phyloP scores from a whole-genome alignment of 805 yeast species.

The Yamadazyma laniorum region DNA sequence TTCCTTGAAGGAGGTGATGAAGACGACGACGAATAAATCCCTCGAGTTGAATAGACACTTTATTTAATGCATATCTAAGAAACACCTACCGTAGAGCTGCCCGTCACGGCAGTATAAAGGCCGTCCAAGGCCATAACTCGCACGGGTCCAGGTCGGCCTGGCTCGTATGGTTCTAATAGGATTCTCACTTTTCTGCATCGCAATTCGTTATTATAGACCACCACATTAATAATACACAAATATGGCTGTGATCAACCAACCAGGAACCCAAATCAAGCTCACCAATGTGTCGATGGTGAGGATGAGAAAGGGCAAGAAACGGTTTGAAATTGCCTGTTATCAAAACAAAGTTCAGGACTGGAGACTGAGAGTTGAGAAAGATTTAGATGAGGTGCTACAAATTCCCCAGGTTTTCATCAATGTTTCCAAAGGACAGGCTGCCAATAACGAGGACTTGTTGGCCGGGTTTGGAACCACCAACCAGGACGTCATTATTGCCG shows the following conservation, averaged over 20 bases:
- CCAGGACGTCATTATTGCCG: constrained; percentile 69
- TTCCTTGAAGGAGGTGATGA: constrained; percentile 56
- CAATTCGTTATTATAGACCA: too few relatives aligned
- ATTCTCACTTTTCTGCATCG: too few relatives aligned
- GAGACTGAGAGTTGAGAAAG: constrained; percentile 84
- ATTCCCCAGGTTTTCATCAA: constrained; percentile 92
- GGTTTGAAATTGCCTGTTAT: constrained; percentile 95
- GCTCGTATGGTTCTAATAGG: not conserved
- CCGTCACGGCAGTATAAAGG: too few relatives aligned
- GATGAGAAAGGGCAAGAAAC: constrained; percentile 84
- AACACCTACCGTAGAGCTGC: not conserved
- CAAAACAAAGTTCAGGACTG: constrained; percentile 97
- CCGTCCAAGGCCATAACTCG: too few relatives aligned
- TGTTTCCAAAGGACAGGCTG: constrained; percentile 92
- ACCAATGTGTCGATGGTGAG: constrained; percentile 94
- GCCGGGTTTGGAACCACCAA: constrained; percentile 75
- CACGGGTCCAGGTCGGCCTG: not conserved
- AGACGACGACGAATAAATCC: constrained; percentile 43
- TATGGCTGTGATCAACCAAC: constrained; percentile 70
- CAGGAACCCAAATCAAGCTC: constrained; percentile 80
- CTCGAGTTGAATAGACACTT: constrained; percentile 1
- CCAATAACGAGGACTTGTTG: constrained; percentile 78
- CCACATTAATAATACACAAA: too few relatives aligned
- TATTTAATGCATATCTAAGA: constrained; percentile 7
- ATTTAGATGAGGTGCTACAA: constrained; percentile 92